Conservation (phyloP, 441 rosid genomes). For the Cnidoscolus chayamansa region DNA sequence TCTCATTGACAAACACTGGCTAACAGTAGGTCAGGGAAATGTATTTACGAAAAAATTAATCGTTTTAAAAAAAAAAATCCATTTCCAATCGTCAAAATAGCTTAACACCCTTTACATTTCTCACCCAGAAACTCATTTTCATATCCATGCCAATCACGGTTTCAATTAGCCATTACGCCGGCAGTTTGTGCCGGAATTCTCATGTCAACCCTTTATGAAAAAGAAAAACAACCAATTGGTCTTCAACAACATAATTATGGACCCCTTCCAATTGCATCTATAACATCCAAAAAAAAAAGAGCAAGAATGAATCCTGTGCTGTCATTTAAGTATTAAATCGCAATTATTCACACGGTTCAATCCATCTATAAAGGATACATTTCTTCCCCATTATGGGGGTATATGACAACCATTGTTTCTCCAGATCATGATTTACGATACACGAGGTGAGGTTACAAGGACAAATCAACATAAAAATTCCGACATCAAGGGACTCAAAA, state of each 20-base stretch:
- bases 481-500: background rate
- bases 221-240: background rate
- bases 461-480: constrained; percentile 23
- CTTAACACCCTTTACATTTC: background rate
- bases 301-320: background rate
- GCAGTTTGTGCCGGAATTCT: background rate
- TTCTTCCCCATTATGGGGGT: constrained; percentile 17
- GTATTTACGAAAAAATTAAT: no score
- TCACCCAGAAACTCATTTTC: background rate
- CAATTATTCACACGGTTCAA: background rate
- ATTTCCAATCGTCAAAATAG: no score
- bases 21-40: no score
- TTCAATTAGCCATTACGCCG: background rate
- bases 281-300: background rate
- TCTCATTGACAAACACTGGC: no score
- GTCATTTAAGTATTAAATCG: background rate
- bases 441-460: constrained; percentile 14
- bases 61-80: no score
- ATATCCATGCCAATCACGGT: background rate
- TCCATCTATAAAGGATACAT: background rate
- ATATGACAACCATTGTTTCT: constrained; percentile 18
- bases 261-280: background rate
- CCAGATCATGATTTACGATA: constrained; percentile 15
- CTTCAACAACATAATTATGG: background rate
- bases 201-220: background rate